Base-by-base conservation (phyloP, 2,329 filamentous ascomycete genomes). In the Madurella mycetomatis region DNA sequence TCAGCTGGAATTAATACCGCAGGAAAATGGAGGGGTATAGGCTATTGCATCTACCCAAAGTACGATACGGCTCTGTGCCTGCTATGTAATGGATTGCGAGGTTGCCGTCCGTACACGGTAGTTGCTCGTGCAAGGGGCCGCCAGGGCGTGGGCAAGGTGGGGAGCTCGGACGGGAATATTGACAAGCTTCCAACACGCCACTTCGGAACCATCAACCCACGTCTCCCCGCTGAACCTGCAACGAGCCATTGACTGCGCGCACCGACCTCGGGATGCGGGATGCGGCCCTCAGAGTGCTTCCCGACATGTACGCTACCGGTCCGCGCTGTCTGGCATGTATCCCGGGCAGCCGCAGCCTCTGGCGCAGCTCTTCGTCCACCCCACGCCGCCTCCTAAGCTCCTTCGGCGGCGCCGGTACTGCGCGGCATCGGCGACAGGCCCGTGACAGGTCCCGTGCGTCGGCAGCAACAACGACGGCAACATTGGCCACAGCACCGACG, bases 241-340 rank as follows among this genome's bases (percentile, higher is more conserved):
- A 41, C 45, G 47, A 56, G 54, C 58, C 49, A 60, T 60, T 60
- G 56, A 49, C 25, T 30, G 25, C 45, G 43, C 53, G 11, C 30
- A 53, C 37, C 30, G 30, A 30, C 19, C 11, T 40, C 42, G 40
- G 16, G 17, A 54, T 47, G 49, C 51, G 54, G 41, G 49, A 56
- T 60, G 53, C 30, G 32, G 52, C 31, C 19, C 16, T 49, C 16
- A 9, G 39, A 48, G 37, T 41, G 9, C 43, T 55, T 18, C 41
- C 54, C 39, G 57, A 37, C 39, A 63, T 64, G 61, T 62, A 60
- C 46, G 32, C 53, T 44, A 55, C 56, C 49, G 53, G 59, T 45
- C 50, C 52, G 53, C 60, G 57, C 47, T 56, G 57, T 39, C n/a
- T 59, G 31, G 58, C 55, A 49, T 56, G 54, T 13, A 19, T 37